Evolutionary conservation across 345 rosid species (phyloP).

Genomic region (Ailanthus altissimus): DNA sequence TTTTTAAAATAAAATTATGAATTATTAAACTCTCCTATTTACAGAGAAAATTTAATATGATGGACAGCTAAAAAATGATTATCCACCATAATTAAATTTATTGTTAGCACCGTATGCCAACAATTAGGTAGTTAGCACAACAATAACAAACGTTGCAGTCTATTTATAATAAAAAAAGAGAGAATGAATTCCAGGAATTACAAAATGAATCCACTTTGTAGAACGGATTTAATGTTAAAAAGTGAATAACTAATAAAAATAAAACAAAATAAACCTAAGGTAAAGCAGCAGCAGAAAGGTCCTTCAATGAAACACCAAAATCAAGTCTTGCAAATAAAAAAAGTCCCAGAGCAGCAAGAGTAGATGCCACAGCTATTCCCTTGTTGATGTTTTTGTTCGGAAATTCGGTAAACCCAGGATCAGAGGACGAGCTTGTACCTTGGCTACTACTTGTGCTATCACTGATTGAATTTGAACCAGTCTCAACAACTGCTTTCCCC

Average conservation of each 20-base stretch:
- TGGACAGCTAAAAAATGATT: too few relatives aligned
- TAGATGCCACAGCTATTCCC: slow-evolving; percentile 38
- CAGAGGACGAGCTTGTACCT: slow-evolving; percentile 29
- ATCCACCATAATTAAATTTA: too few relatives aligned
- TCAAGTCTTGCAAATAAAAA: slow-evolving; percentile 46
- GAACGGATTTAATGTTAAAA: background rate
- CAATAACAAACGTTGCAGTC: background rate
- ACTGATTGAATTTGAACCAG: slow-evolving; percentile 23
- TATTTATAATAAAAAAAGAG: background rate
- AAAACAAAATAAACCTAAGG: slow-evolving; percentile 38
- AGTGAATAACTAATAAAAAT: background rate
- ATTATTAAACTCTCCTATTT: too few relatives aligned
- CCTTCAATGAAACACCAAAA: slow-evolving; percentile 58
- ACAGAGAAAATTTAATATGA: too few relatives aligned
- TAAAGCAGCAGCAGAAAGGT: slow-evolving; percentile 47
- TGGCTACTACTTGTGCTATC: slow-evolving; percentile 9
- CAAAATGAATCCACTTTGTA: background rate
- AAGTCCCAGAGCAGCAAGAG: slow-evolving; percentile 44
- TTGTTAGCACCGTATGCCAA: too few relatives aligned
- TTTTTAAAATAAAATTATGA: too few relatives aligned
- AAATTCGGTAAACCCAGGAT: slow-evolving; percentile 42
- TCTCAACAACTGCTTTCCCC: slow-evolving; percentile 50
- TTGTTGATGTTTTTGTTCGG: slow-evolving; percentile 48
- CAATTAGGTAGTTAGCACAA: too few relatives aligned
- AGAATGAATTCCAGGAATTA: background rate